Evolutionary conservation across 768 basidiomycete genomes (phyloP).

Genomic region (Russula sp.): DNA sequence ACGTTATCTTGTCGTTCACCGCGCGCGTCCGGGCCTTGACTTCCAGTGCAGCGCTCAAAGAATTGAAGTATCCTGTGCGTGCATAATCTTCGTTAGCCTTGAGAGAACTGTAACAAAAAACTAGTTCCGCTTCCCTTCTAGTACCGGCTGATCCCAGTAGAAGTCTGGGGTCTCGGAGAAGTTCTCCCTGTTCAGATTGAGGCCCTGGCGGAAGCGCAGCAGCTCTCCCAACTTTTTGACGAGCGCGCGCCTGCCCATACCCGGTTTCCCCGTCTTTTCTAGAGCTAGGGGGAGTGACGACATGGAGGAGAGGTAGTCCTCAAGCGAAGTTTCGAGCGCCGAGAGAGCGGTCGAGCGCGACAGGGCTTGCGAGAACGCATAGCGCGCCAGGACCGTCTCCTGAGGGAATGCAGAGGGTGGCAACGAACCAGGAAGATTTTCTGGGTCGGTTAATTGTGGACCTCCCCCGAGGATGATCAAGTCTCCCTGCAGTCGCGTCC

Average conservation of each 20-base stretch:
- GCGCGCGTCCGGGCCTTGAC: slow-evolving; percentile 73
- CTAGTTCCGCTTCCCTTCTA: slow-evolving; percentile 53
- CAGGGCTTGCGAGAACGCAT: slow-evolving; percentile 87
- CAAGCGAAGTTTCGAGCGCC: slow-evolving; percentile 77
- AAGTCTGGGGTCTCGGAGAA: slow-evolving; percentile 87
- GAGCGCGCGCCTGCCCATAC: slow-evolving; percentile 69
- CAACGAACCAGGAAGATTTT: slow-evolving; percentile 37
- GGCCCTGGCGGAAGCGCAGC: slow-evolving; percentile 85
- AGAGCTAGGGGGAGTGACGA: slow-evolving; percentile 70
- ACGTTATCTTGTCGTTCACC: slow-evolving; percentile 89
- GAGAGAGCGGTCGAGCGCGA: slow-evolving; percentile 85
- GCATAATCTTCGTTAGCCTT: neutral
- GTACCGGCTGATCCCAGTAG: slow-evolving; percentile 89
- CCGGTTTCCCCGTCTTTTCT: slow-evolving; percentile 75
- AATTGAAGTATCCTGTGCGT: slow-evolving; percentile 66
- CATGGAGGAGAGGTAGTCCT: slow-evolving; percentile 77
- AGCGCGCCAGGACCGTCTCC: slow-evolving; percentile 76
- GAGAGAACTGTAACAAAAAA: neutral
- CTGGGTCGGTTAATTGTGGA: slow-evolving; percentile 48
- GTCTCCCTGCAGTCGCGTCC: slow-evolving; percentile 85
- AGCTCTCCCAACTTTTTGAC: slow-evolving; percentile 90
- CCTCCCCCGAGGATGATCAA: slow-evolving; percentile 80
- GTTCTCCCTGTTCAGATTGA: slow-evolving; percentile 86
- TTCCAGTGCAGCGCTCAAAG: slow-evolving; percentile 79
- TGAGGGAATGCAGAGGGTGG: slow-evolving; percentile 50